These are phyloP conservation scores for Drechmeria coniospora DNA, from an alignment of 2,329 filamentous ascomycete species.

Conservation along the genomic window DNA sequence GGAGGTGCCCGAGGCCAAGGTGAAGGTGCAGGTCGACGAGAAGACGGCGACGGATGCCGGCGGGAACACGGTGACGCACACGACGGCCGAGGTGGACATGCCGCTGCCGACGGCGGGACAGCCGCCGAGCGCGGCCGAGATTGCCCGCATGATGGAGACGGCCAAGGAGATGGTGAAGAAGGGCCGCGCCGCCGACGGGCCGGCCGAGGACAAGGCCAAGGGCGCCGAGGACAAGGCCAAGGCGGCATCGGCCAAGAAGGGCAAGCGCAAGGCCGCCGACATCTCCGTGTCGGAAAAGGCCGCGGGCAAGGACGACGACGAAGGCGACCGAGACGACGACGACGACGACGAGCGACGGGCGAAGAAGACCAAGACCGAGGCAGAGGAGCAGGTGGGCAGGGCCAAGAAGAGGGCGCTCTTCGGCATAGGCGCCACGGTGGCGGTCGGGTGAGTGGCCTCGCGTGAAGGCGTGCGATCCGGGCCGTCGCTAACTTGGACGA, in stretches of 20 bases:
- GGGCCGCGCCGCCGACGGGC: conserved; percentile 27
- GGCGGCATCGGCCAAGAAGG: conserved; percentile 30
- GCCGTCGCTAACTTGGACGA: conserved; percentile 5
- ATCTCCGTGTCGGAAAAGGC: conserved; percentile 50
- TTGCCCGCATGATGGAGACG: conserved; percentile 68
- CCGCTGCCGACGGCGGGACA: conserved; percentile 44
- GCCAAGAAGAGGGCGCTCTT: conserved; percentile 75
- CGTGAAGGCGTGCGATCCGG: not conserved
- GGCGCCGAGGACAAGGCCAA: conserved; percentile 22
- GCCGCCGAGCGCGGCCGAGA: conserved; percentile 60
- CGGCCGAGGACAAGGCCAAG: conserved; percentile 23
- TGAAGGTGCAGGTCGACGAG: conserved; percentile 57
- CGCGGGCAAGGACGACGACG: conserved; percentile 15
- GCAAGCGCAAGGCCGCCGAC: conserved; percentile 63
- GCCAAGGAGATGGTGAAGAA: conserved; percentile 80
- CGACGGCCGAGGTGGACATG: conserved; percentile 61
- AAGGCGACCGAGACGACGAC: conserved; percentile 20
- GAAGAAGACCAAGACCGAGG: conserved; percentile 72
- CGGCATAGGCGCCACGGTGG: conserved; percentile 74
- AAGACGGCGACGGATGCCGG: conserved; percentile 37
- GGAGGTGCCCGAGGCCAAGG: conserved; percentile 41
- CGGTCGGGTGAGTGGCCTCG: conserved; percentile 61
- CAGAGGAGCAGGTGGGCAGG: conserved; percentile 69
- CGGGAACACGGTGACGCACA: conserved; percentile 53
- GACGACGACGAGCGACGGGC: conserved; percentile 30